Evolutionary conservation across 2,329 filamentous ascomycete genomes (phyloP).

Genomic region (Pseudogymnoascus sp.): DNA sequence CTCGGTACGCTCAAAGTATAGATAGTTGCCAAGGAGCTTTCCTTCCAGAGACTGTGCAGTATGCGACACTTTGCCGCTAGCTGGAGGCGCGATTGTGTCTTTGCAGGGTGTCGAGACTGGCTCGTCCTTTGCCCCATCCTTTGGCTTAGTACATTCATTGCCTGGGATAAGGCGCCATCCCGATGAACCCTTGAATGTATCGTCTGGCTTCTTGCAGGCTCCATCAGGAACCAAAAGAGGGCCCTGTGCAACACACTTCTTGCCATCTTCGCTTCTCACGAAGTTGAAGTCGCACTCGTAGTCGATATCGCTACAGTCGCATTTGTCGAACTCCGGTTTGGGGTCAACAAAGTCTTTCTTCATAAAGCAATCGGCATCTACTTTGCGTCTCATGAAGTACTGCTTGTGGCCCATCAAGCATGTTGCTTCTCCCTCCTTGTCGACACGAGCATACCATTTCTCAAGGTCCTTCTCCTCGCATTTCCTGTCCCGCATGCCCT

Average conservation of each 20-base stretch:
- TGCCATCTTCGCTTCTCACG: constrained; percentile 55
- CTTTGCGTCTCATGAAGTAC: constrained; percentile 76
- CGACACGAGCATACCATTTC: constrained; percentile 76
- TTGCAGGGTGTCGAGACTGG: constrained; percentile 70
- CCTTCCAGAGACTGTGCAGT: constrained; percentile 58
- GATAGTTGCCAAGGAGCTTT: constrained; percentile 44
- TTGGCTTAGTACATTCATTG: constrained; percentile 55
- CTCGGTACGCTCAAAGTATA: constrained; percentile 74
- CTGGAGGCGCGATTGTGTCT: constrained; percentile 48
- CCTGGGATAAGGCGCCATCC: constrained; percentile 90
- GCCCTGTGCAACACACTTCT: constrained; percentile 60
- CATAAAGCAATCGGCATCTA: constrained; percentile 81
- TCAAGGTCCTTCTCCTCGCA: constrained; percentile 81
- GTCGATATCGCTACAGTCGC: constrained; percentile 74
- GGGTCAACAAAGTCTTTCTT: constrained; percentile 78
- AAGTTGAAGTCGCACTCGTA: constrained; percentile 98
- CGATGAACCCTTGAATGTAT: constrained; percentile 75
- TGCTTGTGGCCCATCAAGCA: constrained; percentile 97
- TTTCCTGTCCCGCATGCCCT: constrained; percentile 68
- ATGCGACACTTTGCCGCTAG: constrained; percentile 59
- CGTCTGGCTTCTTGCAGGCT: constrained; percentile 60
- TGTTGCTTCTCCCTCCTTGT: constrained; percentile 70
- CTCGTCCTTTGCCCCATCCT: constrained; percentile 60
- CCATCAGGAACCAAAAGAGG: constrained; percentile 61
- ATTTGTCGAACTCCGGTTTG: constrained; percentile 60